Evolutionary conservation across 371 early-diverging fungal species (phyloP).

Genomic region (Actinomortierella ambigua): DNA sequence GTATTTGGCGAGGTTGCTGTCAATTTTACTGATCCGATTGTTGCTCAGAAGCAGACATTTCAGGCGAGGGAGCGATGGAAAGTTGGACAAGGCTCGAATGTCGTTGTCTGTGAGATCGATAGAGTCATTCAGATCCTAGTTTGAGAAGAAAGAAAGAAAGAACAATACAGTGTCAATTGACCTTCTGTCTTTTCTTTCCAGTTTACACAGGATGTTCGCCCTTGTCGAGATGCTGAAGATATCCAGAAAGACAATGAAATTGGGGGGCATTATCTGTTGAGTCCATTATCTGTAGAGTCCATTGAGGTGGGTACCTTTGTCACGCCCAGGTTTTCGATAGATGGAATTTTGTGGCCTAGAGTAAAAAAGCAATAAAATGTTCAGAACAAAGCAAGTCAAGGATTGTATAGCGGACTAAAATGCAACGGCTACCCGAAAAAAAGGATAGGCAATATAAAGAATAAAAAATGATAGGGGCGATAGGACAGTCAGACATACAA

Average conservation of each 20-base stretch:
- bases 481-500: not conserved
- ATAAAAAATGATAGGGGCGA: constrained; percentile 1
- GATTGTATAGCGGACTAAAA: not conserved
- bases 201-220: no score
- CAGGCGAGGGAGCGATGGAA: constrained; percentile 87
- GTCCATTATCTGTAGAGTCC: not conserved
- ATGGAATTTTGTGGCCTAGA: constrained; percentile 83
- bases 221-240: not conserved
- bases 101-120: constrained; percentile 95
- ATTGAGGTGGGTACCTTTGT: constrained; percentile 70
- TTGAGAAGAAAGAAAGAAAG: not conserved
- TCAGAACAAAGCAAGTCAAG: constrained; percentile 18
- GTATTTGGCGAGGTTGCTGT: constrained; percentile 59
- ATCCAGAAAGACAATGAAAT: not conserved
- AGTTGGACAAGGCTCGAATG: constrained; percentile 82
- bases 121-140: constrained; percentile 88
- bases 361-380: not conserved
- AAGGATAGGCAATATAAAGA: not conserved
- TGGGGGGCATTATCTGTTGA: no score
- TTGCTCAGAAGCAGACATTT: constrained; percentile 77
- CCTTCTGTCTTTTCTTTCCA: not conserved
- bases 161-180: not conserved
- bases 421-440: not conserved
- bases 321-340: constrained; percentile 93
- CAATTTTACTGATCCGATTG: constrained; percentile 87